Percentiles rank a stretch among this genome's conserved stretches.
phyloP scores from a whole-genome alignment of 306 rosid genomes.

The Castanea mollissima region DNA sequence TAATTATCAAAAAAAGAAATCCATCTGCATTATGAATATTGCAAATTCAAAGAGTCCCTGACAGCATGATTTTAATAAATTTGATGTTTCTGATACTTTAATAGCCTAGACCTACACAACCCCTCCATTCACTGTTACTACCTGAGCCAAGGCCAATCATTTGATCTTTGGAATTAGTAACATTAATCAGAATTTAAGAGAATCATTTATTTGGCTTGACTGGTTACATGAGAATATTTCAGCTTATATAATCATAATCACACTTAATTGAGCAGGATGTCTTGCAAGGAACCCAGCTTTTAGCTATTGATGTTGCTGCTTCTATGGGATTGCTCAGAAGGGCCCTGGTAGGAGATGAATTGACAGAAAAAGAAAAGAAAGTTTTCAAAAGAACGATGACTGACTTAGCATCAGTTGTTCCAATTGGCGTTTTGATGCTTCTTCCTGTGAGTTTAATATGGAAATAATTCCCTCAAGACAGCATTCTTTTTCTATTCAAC shows the following conservation, averaged over 20 bases:
- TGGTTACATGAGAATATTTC: neutral
- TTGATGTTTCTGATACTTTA: neutral
- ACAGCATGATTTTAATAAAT: neutral
- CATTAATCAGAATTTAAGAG: neutral
- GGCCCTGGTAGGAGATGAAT: conserved; percentile 75
- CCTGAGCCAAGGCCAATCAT: neutral
- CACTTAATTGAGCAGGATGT: conserved; percentile 63
- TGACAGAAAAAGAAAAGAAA: conserved; percentile 85
- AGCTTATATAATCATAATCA: conserved; percentile 17
- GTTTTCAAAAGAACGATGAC: conserved; percentile 80
- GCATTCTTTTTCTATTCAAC: conserved; percentile 9
- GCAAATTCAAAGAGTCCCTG: neutral
- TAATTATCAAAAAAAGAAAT: too few species aligned
- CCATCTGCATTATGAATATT: neutral
- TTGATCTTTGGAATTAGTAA: neutral
- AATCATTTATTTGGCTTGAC: neutral
- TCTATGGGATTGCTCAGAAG: conserved; percentile 78
- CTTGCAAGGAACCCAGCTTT: conserved; percentile 97
- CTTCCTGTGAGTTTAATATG: conserved; percentile 66
- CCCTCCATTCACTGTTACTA: neutral
- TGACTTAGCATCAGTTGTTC: conserved; percentile 94
- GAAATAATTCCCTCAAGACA: conserved; percentile 7
- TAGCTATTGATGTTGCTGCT: conserved; percentile 81
- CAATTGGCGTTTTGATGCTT: conserved; percentile 92
- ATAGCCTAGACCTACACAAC: neutral